Base-by-base conservation (phyloP, 768 basidiomycete genomes). In the Clavaria fumosa region DNA sequence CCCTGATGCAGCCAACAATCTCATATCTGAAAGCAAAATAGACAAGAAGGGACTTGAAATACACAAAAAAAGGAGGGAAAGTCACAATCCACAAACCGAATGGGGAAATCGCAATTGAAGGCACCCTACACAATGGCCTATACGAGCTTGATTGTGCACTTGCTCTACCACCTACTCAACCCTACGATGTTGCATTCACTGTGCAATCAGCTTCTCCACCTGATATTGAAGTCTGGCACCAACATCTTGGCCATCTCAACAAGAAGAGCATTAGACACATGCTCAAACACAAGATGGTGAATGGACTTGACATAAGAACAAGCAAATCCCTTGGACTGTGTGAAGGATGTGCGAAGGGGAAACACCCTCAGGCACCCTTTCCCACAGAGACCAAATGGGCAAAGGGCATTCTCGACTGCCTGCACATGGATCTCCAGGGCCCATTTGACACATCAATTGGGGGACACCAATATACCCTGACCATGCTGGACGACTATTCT, bases 331-430 rank as follows among this genome's bases (percentile, higher is more conserved):
- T 35, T 19, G 34, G 34, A 5, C 39, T 34, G 6, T 41, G 39
- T 14, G 22, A 41, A 9, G 39, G 39, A 21, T 41, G 39, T 24
- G 23, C 39, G 1, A 24, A 41, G 30, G 39, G 39, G 11, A 38
- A 41, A 41, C 35, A 38, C n/a, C 6, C 39, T 14, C 7, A 17
- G 24, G 19, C 35, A 12, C 22, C 39, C 7, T 41, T 41, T 31
- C 39, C 39, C 20, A 7, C 20, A 19, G 21, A 18, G 14, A n/a
- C 15, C 10, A 9, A 33, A 1, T 23, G 31, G 24, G 21, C 39
- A n/a, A 21, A 38, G 12, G 4, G 7, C 7, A 21, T 34, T 24
- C 22, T 37, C 34, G 31, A 41, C 35, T 22, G 34, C 14, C 17
- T 41, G n/a, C 39, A n/a, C n/a, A n/a, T n/a, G n/a, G n/a, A n/a